Evolutionary conservation across 2,329 filamentous ascomycete species (phyloP).

Genomic region (Chaetomiaceae sp.): DNA sequence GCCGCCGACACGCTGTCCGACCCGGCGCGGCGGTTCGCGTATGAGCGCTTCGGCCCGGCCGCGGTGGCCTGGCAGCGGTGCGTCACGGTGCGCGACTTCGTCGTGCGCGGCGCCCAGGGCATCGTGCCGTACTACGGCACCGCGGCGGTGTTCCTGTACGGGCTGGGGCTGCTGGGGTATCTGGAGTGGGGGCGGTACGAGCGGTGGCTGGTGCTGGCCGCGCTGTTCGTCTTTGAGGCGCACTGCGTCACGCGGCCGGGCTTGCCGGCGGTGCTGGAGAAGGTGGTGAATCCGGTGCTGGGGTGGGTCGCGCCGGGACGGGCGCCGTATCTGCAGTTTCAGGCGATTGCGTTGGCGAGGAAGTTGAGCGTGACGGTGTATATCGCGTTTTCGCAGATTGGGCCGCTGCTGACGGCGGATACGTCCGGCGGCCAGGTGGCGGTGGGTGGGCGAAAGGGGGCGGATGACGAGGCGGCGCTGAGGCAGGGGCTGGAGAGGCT

Average conservation of each 20-base stretch:
- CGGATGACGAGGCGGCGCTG: slow-evolving; percentile 45
- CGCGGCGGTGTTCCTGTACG: slow-evolving; percentile 52
- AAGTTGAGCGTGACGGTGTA: slow-evolving; percentile 72
- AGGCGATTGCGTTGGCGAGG: slow-evolving; percentile 68
- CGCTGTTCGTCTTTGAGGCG: slow-evolving; percentile 51
- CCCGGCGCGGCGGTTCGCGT: slow-evolving; percentile 72
- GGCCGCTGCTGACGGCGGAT: slow-evolving; percentile 53
- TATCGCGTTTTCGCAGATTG: slow-evolving; percentile 76
- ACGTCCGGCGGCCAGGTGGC: slow-evolving; percentile 29
- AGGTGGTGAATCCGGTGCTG: slow-evolving; percentile 29
- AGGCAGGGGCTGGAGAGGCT: slow-evolving; percentile 60
- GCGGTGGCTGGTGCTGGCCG: slow-evolving; percentile 53
- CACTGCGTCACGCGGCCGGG: slow-evolving; percentile 49
- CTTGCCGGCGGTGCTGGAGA: slow-evolving; percentile 38
- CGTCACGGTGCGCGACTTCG: slow-evolving; percentile 65
- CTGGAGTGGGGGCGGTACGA: slow-evolving; percentile 61
- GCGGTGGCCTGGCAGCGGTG: slow-evolving; percentile 52
- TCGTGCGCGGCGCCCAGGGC: slow-evolving; percentile 55
- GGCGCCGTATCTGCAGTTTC: slow-evolving; percentile 73
- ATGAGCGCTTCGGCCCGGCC: slow-evolving; percentile 79
- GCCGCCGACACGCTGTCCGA: slow-evolving; percentile 79
- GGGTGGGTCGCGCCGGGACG: slow-evolving; percentile 32
- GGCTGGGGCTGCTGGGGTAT: slow-evolving; percentile 59
- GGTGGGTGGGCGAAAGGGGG: slow-evolving; percentile 27
- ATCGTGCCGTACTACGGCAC: slow-evolving; percentile 56